Base-by-base conservation (phyloP, 495 filamentous ascomycete species). In the Neurospora sp. region DNA sequence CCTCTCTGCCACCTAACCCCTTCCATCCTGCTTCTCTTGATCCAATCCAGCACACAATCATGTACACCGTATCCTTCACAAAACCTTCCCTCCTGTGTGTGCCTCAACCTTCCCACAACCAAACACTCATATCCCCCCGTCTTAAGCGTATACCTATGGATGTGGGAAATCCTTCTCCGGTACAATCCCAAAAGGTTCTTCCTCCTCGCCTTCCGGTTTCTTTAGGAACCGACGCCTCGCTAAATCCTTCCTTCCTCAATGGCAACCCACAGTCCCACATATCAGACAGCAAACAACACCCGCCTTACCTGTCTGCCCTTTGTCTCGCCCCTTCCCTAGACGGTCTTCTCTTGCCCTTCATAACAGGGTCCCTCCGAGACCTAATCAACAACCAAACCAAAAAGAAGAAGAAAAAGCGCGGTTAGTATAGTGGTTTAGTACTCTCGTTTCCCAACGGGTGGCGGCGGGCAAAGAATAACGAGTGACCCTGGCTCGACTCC, bases 101-200 rank as follows among this genome's bases (percentile, higher is more conserved):
- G 61, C 47, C 14, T 70, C 16, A 71, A 16, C 20, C 73, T 72
- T 39, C 71, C 70, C 18, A 75, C 44, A 8, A 74, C 74, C 40
- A 75, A 59, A 37, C 73, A 73, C 18, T 20, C 10, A 40, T 73
- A 76, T 14, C 22, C 42, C 0, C 74, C 74, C 1, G 71, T 53
- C 8, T 45, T 39, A 1, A 77, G 38, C 14, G 74, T 77, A 42
- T 27, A 2, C 27, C 27, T 70, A 73, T 8, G 71, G 39, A 59
- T 76, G 76, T 35, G 74, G n/a, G 27, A 77, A 74, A 41, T 77
- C 72, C 41, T 74, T 45, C 69, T 77, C 76, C n/a, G 44, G 39
- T 42, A 76, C 68, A 4, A 20, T 27, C 3, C 76, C 76, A 70
- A 77, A n/a, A 14, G 41, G 14, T 44, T 44, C 41, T 12, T 68